Base-by-base conservation (phyloP, 2,329 filamentous ascomycete species). In the Claviceps arundinis region DNA sequence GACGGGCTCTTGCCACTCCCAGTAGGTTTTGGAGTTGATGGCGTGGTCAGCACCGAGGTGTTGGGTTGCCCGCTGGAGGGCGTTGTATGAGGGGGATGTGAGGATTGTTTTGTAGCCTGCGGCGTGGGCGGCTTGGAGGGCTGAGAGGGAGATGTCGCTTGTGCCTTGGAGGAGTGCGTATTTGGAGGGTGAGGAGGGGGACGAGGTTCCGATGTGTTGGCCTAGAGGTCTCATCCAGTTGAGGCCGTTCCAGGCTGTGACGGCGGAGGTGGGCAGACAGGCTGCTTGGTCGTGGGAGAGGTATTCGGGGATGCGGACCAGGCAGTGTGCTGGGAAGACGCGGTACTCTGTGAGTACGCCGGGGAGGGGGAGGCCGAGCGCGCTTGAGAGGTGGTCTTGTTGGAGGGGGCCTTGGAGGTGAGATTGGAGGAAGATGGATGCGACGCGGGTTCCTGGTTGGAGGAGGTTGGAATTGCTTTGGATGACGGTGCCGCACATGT, bases 161-260 rank as follows among this genome's bases (percentile, higher is more conserved):
- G 76, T 81, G 2, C 77, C 77, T 57, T 79, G 76, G 4, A 78
- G 62, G 14, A 80, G 61, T 5, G 79, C 70, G 1, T 68, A 68
- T 44, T 53, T 50, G 40, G 38, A 51, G 8, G 17, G 40, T 5
- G 40, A 19, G 11, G 40, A 42, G 5, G 40, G 8, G 5, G 17
- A 5, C 2, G 40, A 42, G 0, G 55, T 53, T 22, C 64, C 60
- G 17, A 61, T 52, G 4, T 72, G 70, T 50, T 76, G 65, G 0
- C 77, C 77, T 0, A 78, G 59, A 0, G 77, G 75, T 26, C 75
- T 68, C 68, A 80, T 75, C 46, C 77, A 75, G 63, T 84, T 83
- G 58, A 85, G 69, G 8, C 76, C 70, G 76, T 80, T 83, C 80
- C 78, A 84, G 0, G 81, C 81, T 2, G 82, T 84, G 34, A 84